Conservation (phyloP, 2,329 filamentous ascomycete genomes). For the Cadophora gregata region DNA sequence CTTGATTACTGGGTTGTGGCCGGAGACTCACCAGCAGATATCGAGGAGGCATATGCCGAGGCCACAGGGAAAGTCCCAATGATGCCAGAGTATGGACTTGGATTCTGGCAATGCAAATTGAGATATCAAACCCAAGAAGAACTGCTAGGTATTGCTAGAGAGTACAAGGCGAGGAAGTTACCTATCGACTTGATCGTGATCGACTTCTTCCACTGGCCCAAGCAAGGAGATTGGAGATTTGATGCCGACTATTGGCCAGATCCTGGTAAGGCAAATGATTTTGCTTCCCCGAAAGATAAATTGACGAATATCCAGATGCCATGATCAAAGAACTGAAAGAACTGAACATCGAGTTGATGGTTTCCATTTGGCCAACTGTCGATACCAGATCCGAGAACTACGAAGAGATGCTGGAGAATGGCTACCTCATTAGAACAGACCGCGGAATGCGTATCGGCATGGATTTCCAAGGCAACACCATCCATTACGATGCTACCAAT, state of each 20-base stretch:
- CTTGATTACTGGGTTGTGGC: constrained; percentile 71
- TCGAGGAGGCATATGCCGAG: constrained; percentile 60
- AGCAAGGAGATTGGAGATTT: constrained; percentile 72
- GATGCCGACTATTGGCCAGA: constrained; percentile 70
- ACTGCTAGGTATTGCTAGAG: constrained; percentile 62
- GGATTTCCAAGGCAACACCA: constrained; percentile 63
- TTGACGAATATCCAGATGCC: constrained; percentile 49
- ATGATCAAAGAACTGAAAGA: constrained; percentile 67
- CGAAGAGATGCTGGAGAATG: constrained; percentile 64
- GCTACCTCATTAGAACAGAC: constrained; percentile 65
- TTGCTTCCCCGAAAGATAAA: background rate
- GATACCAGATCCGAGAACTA: constrained; percentile 65
- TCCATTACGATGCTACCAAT: constrained; percentile 69
- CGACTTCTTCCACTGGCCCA: constrained; percentile 72
- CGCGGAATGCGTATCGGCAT: constrained; percentile 63
- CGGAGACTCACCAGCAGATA: constrained; percentile 59
- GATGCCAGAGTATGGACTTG: constrained; percentile 73
- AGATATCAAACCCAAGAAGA: constrained; percentile 71
- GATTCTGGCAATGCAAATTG: constrained; percentile 73
- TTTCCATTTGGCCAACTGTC: constrained; percentile 73
- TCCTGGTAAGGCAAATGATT: constrained; percentile 48
- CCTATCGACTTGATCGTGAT: constrained; percentile 70
- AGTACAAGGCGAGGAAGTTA: constrained; percentile 60
- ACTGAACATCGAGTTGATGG: constrained; percentile 68
- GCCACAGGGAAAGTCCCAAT: constrained; percentile 65